A percentile compares a stretch with the other conserved stretches of the same genome.
Evolutionary conservation across 2,329 filamentous ascomycete species (phyloP).

Genomic region (Magnaporthiopsis poae): DNA sequence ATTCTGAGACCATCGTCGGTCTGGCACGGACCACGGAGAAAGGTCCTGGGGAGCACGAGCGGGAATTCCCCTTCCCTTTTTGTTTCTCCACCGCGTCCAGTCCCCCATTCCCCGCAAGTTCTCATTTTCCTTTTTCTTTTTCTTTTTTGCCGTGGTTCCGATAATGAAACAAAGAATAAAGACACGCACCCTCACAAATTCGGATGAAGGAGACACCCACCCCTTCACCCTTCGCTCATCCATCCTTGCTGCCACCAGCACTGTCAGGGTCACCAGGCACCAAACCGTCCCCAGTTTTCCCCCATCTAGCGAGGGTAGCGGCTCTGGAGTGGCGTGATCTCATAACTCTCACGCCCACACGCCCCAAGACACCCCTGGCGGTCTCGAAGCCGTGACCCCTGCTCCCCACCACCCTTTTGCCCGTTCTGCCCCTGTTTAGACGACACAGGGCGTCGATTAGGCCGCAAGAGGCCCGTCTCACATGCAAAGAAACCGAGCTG

Average conservation of each 20-base stretch:
- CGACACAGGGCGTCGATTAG: background rate
- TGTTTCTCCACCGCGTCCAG: background rate
- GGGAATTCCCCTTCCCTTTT: background rate
- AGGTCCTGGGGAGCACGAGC: background rate
- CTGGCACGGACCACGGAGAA: background rate
- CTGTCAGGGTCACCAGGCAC: background rate
- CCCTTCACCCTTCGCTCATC: background rate
- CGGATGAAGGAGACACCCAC: background rate
- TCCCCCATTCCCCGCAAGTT: background rate
- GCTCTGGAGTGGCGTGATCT: background rate
- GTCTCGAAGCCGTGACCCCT: background rate
- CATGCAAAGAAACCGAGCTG: background rate
- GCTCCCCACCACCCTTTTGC: background rate
- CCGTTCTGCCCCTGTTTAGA: background rate
- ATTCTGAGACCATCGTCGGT: background rate
- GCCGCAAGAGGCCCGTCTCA: background rate
- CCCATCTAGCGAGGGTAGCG: background rate
- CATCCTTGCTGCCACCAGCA: background rate
- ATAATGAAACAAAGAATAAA: background rate
- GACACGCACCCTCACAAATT: background rate
- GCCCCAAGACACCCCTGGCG: background rate
- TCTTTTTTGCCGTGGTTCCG: background rate
- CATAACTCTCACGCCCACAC: background rate
- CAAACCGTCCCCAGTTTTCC: background rate
- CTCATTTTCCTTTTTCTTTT: background rate